Evolutionary conservation across 2,329 filamentous ascomycete genomes (phyloP).

Genomic region (Annulohypoxylon truncatum): DNA sequence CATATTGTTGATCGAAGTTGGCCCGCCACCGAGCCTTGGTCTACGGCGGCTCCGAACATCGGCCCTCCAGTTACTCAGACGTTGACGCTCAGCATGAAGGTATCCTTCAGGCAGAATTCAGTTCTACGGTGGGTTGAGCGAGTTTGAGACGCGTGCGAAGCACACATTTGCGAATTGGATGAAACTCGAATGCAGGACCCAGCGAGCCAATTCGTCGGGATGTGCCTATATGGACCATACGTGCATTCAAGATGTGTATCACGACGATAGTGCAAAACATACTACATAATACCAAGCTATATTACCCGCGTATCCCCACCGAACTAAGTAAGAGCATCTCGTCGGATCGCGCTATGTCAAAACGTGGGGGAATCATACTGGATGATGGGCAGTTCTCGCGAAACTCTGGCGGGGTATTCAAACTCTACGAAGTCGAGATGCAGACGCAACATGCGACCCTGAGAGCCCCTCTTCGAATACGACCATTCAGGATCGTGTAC

Average conservation of each 20-base stretch:
- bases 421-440: conserved; percentile 34
- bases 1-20: conserved; percentile 18
- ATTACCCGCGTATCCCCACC: conserved; percentile 26
- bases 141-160: conserved; percentile 18
- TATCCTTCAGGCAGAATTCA: conserved; percentile 31
- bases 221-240: conserved; percentile 12
- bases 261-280: conserved; percentile 25
- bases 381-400: conserved; percentile 45
- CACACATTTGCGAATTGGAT: conserved; percentile 30
- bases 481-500: conserved; percentile 40
- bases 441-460: conserved; percentile 32
- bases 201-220: conserved; percentile 19
- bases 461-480: conserved; percentile 40
- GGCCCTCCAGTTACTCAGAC: conserved; percentile 28
- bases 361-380: conserved; percentile 55
- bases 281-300: conserved; percentile 11
- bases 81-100: conserved; percentile 17
- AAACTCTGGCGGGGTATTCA: conserved; percentile 45
- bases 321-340: conserved; percentile 35
- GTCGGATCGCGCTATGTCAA: conserved; percentile 48
- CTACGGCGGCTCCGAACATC: conserved; percentile 35
- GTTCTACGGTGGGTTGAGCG: conserved; percentile 14
- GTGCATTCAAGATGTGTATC: conserved; percentile 9
- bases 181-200: conserved; percentile 27
- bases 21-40: conserved; percentile 7